phyloP scores from a whole-genome alignment of 345 rosid species.

The Hypericum perforatum region DNA sequence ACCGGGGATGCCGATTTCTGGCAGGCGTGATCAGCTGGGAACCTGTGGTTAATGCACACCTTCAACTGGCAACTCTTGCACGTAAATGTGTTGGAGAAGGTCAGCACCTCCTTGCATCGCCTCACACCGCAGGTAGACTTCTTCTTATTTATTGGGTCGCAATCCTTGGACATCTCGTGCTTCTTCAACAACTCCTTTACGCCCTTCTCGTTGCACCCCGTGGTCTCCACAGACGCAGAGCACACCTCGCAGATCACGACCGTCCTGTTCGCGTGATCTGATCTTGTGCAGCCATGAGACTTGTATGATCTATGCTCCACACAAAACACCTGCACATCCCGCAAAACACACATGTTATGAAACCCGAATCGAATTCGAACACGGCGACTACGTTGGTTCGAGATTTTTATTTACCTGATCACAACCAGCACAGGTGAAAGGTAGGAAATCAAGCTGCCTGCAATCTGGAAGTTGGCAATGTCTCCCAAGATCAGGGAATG shows the following conservation, averaged over 20 bases:
- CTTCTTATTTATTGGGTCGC: conserved; percentile 62
- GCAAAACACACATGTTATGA: neutral
- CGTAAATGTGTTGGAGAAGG: conserved; percentile 48
- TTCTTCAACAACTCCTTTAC: conserved; percentile 39
- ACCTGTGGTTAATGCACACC: conserved; percentile 72
- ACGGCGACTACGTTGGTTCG: neutral
- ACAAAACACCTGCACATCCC: conserved; percentile 49
- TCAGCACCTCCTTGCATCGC: conserved; percentile 56
- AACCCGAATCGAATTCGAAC: neutral
- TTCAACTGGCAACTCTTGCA: conserved; percentile 65
- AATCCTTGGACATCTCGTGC: conserved; percentile 49
- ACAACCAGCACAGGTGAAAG: conserved; percentile 65
- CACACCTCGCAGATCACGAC: conserved; percentile 65
- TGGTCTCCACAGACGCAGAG: conserved; percentile 51
- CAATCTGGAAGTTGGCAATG: conserved; percentile 71
- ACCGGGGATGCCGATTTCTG: conserved; percentile 10
- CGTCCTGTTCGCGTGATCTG: conserved; percentile 48
- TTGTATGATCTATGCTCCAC: conserved; percentile 57
- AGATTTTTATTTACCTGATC: conserved; percentile 28
- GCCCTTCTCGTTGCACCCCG: conserved; percentile 30
- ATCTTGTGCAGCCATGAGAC: conserved; percentile 58
- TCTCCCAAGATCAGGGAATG: conserved; percentile 67
- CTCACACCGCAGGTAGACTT: conserved; percentile 51
- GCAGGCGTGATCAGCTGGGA: conserved; percentile 67
- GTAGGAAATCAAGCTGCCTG: conserved; percentile 74